Percentiles rank a stretch among this genome's conserved stretches.
These are phyloP conservation scores for Microglena sp. DNA, from an alignment of 139 green algal genomes.

Conservation along the genomic window DNA sequence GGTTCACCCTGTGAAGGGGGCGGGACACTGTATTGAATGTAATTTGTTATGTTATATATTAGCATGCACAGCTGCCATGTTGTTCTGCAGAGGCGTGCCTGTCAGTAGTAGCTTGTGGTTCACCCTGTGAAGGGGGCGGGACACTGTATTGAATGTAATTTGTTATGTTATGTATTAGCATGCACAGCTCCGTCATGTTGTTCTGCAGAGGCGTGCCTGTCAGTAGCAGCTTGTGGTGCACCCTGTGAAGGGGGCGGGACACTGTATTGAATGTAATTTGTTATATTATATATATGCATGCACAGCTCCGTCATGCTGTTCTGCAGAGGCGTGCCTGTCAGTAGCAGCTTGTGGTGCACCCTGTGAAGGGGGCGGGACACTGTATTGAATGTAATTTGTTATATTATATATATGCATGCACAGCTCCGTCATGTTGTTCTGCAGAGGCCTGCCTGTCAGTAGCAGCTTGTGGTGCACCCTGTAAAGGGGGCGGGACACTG, in stretches of 20 bases:
- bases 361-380: too few species aligned
- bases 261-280: too few species aligned
- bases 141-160: too few species aligned
- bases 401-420: conserved; percentile 66
- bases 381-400: too few species aligned
- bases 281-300: conserved; percentile 60
- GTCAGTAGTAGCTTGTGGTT: conserved; percentile 85
- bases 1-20: conserved; percentile 6
- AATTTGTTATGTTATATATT: too few species aligned
- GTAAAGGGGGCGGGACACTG: conserved; percentile 13
- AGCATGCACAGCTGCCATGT: conserved; percentile 74
- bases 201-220: conserved; percentile 73
- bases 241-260: not conserved
- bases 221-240: conserved; percentile 46
- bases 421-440: conserved; percentile 70
- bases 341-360: conserved; percentile 48
- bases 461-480: conserved; percentile 39
- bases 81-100: conserved; percentile 74
- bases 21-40: too few species aligned
- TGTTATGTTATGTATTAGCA: conserved; percentile 63
- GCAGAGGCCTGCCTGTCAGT: conserved; percentile 64
- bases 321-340: conserved; percentile 68
- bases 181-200: conserved; percentile 65
- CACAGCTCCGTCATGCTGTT: conserved; percentile 71
- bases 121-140: not conserved